A percentile compares a stretch with the other conserved stretches of the same genome.
Evolutionary conservation across 75 land plant species (phyloP).

Genomic region (Chamaecyparis obtusa): DNA sequence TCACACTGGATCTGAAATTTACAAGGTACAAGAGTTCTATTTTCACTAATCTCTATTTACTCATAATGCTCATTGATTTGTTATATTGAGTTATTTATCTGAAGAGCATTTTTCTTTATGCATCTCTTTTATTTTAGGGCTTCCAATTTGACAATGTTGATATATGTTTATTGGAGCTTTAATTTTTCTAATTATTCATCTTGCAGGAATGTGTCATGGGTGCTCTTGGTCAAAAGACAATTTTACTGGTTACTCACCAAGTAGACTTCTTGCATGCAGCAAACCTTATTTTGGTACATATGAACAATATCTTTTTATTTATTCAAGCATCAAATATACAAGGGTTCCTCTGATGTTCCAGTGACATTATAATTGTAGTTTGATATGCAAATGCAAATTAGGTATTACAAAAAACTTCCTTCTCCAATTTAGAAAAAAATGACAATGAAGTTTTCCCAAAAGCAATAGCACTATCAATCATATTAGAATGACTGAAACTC

Average conservation of each 20-base stretch:
- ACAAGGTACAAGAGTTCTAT: slow-evolving; percentile 51
- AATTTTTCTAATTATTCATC: not conserved
- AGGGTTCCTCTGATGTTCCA: not conserved
- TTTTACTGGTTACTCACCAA: slow-evolving; percentile 93
- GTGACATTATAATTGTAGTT: not conserved
- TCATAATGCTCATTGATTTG: slow-evolving; percentile 1
- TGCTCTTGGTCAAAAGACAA: slow-evolving; percentile 67
- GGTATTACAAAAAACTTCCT: not conserved
- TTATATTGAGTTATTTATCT: not conserved
- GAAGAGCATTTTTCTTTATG: not conserved
- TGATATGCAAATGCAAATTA: not conserved
- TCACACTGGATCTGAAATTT: slow-evolving; percentile 89
- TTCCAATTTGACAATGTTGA: not conserved
- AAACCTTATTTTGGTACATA: slow-evolving; percentile 77
- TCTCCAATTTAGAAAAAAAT: not conserved
- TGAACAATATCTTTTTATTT: not conserved
- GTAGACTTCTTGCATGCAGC: slow-evolving; percentile 92
- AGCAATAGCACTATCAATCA: not conserved
- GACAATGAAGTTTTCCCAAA: not conserved
- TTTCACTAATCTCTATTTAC: not conserved
- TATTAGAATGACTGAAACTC: not conserved
- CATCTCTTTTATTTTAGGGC: not conserved
- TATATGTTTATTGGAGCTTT: not conserved
- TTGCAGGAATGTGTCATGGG: slow-evolving; percentile 90
- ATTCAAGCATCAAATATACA: not conserved